Conservation (phyloP, 768 basidiomycete genomes). For the Auricularia auricula-judae region DNA sequence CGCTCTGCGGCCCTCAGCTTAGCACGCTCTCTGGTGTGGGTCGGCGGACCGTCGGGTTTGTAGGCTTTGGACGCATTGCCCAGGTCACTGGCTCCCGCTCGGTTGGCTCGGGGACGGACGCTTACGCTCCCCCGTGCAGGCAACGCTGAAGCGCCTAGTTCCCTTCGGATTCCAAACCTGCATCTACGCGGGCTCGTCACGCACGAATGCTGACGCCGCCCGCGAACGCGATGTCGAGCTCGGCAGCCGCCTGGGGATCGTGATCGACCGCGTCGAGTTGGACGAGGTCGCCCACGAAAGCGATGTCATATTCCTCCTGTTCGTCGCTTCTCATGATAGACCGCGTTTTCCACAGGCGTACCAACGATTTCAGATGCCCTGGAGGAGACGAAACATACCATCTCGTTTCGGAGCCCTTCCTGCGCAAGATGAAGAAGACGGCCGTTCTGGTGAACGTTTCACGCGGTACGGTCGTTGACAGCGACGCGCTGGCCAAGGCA, state of each 20-base stretch:
- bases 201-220: constrained; percentile 26
- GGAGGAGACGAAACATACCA: constrained; percentile 19
- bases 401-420: constrained; percentile 24
- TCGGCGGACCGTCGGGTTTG: constrained; percentile 69
- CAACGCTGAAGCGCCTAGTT: constrained; percentile 64
- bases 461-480: constrained; percentile 32
- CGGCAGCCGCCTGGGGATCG: constrained; percentile 23
- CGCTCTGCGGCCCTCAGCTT: constrained; percentile 70
- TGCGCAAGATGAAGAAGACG: constrained; percentile 29
- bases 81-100: constrained; percentile 15
- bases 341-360: background rate
- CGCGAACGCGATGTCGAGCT: constrained; percentile 15
- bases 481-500: constrained; percentile 28
- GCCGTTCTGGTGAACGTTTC: constrained; percentile 32
- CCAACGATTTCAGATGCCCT: background rate
- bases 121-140: constrained; percentile 23
- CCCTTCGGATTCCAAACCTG: constrained; percentile 73
- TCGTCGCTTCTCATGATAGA: constrained; percentile 6
- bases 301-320: constrained; percentile 76
- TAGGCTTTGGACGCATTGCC: constrained; percentile 92
- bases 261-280: constrained; percentile 46
- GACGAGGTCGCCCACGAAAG: constrained; percentile 64
- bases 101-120: background rate
- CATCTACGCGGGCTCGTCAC: constrained; percentile 49
- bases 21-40: constrained; percentile 24